A percentile compares a stretch with the other conserved stretches of the same genome.
Conservation (phyloP, 2,329 filamentous ascomycete species). For the Pseudogymnoascus sp. region DNA sequence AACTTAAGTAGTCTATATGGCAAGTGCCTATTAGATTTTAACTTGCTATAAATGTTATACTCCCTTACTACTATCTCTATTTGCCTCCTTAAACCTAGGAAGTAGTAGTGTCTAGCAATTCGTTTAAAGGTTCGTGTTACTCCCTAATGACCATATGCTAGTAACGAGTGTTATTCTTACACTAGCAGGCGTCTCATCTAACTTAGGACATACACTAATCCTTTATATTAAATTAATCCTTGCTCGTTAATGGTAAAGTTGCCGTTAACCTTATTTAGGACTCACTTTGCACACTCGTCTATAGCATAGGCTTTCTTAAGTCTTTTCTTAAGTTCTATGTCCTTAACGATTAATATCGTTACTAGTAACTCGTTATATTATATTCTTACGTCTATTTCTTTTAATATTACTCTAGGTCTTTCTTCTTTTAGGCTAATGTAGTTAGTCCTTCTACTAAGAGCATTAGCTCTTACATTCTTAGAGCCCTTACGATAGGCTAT, state of each 20-base stretch:
- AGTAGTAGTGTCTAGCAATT: not conserved
- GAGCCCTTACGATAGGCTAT: slow-evolving; percentile 13
- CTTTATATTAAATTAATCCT: not conserved
- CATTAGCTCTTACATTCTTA: not conserved
- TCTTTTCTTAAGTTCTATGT: not conserved
- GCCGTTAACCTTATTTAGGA: not conserved
- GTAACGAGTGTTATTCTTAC: not conserved
- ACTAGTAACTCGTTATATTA: not conserved
- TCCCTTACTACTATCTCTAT: not conserved
- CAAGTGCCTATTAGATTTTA: not conserved
- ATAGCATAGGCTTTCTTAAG: not conserved
- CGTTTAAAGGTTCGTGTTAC: not conserved
- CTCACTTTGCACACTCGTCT: not conserved
- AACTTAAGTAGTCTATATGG: not conserved
- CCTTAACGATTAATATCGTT: not conserved
- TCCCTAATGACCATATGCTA: not conserved
- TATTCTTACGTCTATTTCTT: not conserved
- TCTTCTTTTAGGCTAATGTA: not conserved
- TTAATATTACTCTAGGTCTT: not conserved
- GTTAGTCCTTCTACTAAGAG: not conserved
- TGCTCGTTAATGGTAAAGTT: not conserved
- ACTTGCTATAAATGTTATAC: not conserved
- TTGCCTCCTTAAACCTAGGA: not conserved
- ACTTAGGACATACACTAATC: not conserved
- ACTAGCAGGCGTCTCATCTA: not conserved